A percentile compares a stretch with the other conserved stretches of the same genome.
Evolutionary conservation across 2,329 filamentous ascomycete species (phyloP).

Genomic region (Penicillium sp.): DNA sequence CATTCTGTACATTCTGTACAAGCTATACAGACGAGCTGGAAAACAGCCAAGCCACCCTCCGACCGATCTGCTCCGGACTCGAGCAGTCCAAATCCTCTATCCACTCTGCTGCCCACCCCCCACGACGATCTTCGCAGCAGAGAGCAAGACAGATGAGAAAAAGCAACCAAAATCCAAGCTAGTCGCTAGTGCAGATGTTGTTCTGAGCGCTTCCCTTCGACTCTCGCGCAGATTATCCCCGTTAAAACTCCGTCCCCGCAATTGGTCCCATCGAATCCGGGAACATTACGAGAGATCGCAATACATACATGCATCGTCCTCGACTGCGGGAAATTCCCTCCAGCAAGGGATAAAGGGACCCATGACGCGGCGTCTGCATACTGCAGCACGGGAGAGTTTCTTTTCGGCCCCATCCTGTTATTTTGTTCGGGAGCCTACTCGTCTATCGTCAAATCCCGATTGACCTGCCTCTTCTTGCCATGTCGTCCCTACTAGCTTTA

Average conservation of each 20-base stretch:
- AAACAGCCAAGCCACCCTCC: constrained; percentile 12
- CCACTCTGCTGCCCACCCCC: background rate
- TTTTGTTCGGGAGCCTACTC: constrained; percentile 1
- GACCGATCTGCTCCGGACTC: constrained; percentile 20
- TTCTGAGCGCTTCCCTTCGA: no score
- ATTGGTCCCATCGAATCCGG: constrained; percentile 5
- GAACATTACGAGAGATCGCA: constrained; percentile 10
- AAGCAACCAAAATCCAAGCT: background rate
- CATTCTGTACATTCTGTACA: background rate
- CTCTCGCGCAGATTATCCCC: constrained; percentile 1
- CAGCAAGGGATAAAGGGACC: constrained; percentile 19
- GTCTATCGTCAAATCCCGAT: background rate
- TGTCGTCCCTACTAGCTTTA: constrained; percentile 2
- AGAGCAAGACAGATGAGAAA: constrained; percentile 4
- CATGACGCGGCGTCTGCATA: constrained; percentile 19
- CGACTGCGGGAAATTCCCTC: constrained; percentile 3
- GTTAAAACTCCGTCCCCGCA: constrained; percentile 13
- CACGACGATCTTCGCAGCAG: constrained; percentile 9
- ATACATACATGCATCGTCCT: background rate
- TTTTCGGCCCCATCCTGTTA: background rate
- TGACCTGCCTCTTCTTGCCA: background rate
- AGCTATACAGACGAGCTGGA: background rate
- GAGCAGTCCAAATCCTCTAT: background rate
- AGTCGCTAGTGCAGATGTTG: background rate
- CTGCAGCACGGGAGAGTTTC: constrained; percentile 5